Conservation (phyloP, 768 basidiomycete genomes). For the Sporobolomyces roseus region DNA sequence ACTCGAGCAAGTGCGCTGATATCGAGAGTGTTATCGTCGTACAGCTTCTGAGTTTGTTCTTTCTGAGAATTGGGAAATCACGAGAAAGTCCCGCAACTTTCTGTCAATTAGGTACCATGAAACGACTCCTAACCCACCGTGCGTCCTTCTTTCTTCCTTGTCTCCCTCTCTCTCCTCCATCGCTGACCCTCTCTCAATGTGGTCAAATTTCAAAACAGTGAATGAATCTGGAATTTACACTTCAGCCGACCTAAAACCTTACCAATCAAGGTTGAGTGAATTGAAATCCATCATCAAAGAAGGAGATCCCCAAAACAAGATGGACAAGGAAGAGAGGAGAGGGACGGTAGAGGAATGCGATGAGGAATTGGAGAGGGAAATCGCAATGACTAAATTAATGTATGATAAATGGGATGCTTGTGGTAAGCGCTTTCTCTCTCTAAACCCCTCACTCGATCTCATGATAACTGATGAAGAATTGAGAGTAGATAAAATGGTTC, state of each 20-base stretch:
- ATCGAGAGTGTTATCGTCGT: too few relatives aligned
- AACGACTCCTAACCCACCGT: constrained; percentile 40
- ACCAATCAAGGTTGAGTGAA: constrained; percentile 72
- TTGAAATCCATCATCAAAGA: constrained; percentile 79
- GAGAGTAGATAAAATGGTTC: constrained; percentile 70
- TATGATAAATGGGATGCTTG: constrained; percentile 87
- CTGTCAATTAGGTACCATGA: constrained; percentile 91
- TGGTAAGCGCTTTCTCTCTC: constrained; percentile 56
- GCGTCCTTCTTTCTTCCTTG: not conserved
- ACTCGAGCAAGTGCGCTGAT: too few relatives aligned
- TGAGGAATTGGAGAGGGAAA: constrained; percentile 68
- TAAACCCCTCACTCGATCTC: not conserved
- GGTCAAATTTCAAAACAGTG: constrained; percentile 59
- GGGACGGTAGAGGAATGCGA: not conserved
- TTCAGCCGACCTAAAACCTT: constrained; percentile 81
- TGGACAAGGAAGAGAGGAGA: not conserved
- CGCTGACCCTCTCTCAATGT: too few relatives aligned
- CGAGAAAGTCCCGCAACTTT: constrained; percentile 91
- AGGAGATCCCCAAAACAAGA: constrained; percentile 53
- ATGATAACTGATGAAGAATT: not conserved
- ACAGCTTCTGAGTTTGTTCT: constrained; percentile 82
- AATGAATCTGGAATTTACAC: constrained; percentile 94
- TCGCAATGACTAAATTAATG: constrained; percentile 79
- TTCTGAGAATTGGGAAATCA: constrained; percentile 94
- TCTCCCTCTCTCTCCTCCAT: constrained; percentile 10